Evolutionary conservation across 805 yeast genomes (phyloP), one percentile per base, ranked within the genome.

Genomic region (Saccharomycopsis sp.): DNA sequence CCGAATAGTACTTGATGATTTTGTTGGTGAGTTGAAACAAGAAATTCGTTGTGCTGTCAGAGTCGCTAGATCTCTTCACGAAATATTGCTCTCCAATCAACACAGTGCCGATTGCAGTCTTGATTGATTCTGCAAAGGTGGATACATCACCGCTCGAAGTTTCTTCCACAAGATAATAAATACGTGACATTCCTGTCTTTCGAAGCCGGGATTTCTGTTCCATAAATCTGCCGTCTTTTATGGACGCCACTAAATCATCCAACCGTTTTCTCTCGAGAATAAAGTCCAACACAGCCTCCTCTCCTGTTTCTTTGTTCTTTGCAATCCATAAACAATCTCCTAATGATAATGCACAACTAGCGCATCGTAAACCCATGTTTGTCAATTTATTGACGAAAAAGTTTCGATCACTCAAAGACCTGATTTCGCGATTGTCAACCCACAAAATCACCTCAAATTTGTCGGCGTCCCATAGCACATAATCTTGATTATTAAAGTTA

Each of bases 251-350:
- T 65, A 94, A 77, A 75, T 94, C 99, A 67, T 89, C 96, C 50
- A 91, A 70, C 57, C 97, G 74, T 70, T 94, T 94, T 44, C 99
- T 76, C 72, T 94, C 99, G 51, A 92, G 79, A n/a, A 94, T 86
- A 61, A 82, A 84, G 67, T 92, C 87, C 16, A 94, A 71, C 0
- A 89, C 85, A 2, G 84, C 89, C 56, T 84, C 84, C 55, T 79
- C 78, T 1, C 79, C 77, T 0, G 88, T 79, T 0, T 60, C 64
- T 55, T 73, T 79, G 65, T 90, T 79, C 57, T 79, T 78, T 0
- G 97, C 99, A 2, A 91, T 76, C 99, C 98, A 94, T 8, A 87
- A 62, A 0, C 86, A 85, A 72, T 94, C 99, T 3, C 99, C 98
- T 1, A 91, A 81, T 0, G 94, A 73, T 29, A 94, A 73, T 1